Evolutionary conservation across 352 stramenopile genomes (phyloP).

Genomic region (Blastocystis sp.): DNA sequence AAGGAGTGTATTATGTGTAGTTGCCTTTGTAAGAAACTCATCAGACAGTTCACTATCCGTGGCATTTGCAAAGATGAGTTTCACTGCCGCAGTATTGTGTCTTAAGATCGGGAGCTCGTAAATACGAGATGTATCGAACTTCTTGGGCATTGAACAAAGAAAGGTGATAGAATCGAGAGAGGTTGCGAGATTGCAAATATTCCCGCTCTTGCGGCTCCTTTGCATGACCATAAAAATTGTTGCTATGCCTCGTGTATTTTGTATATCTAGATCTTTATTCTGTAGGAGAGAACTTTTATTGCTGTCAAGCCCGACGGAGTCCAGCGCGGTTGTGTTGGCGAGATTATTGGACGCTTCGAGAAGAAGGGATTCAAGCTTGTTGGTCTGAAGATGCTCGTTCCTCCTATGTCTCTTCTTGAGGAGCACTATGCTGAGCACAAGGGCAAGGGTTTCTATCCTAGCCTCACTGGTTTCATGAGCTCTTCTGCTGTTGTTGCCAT

Average conservation of each 20-base stretch:
- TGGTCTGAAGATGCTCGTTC: constrained; percentile 86
- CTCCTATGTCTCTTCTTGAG: constrained; percentile 78
- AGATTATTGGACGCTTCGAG: constrained; percentile 96
- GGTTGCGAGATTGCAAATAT: neutral
- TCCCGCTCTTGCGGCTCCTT: neutral
- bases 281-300: constrained; percentile 75
- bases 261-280: constrained; percentile 73
- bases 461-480: constrained; percentile 92
- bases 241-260: constrained; percentile 23
- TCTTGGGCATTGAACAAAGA: neutral
- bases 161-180: neutral
- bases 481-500: constrained; percentile 79
- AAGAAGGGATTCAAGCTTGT: constrained; percentile 94
- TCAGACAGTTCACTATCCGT: neutral
- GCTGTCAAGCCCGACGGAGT: constrained; percentile 93
- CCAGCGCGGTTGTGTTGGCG: constrained; percentile 84
- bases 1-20: constrained; percentile 8
- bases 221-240: neutral
- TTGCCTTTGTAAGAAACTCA: constrained; percentile 25
- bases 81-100: constrained; percentile 29
- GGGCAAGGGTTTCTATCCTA: constrained; percentile 84
- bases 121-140: constrained; percentile 50
- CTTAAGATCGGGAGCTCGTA: constrained; percentile 41
- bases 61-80: constrained; percentile 39
- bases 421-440: constrained; percentile 88